phyloP scores from a whole-genome alignment of 2,329 filamentous ascomycete genomes.

The Didymella glomerata region DNA sequence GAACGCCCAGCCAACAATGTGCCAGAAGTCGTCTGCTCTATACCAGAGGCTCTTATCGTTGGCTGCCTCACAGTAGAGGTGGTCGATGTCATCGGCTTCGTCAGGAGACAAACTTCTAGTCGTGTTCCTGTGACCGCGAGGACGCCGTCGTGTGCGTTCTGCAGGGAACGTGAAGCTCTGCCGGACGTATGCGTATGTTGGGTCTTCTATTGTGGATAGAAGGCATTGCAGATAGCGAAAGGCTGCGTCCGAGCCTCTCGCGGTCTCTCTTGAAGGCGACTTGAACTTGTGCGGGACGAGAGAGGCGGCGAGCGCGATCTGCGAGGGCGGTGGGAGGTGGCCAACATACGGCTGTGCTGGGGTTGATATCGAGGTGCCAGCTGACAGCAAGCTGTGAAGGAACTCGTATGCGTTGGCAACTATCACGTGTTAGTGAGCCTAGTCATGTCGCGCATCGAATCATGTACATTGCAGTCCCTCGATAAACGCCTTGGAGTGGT shows the following conservation, averaged over 20 bases:
- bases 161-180: slow-evolving; percentile 73
- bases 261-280: slow-evolving; percentile 66
- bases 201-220: slow-evolving; percentile 70
- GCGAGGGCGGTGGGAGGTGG: slow-evolving; percentile 72
- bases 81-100: slow-evolving; percentile 52
- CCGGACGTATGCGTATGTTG: slow-evolving; percentile 71
- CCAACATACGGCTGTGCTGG: slow-evolving; percentile 55
- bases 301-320: slow-evolving; percentile 80
- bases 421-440: slow-evolving; percentile 21
- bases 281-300: slow-evolving; percentile 85
- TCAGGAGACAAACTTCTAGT: slow-evolving; percentile 38
- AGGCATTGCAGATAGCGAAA: slow-evolving; percentile 75
- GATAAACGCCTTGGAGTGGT: slow-evolving; percentile 50
- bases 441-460: neutral
- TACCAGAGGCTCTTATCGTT: slow-evolving; percentile 74
- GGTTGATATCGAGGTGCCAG: slow-evolving; percentile 45
- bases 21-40: slow-evolving; percentile 88
- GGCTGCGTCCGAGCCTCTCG: slow-evolving; percentile 71
- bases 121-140: slow-evolving; percentile 27
- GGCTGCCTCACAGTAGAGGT: slow-evolving; percentile 60
- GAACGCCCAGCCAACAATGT: slow-evolving; percentile 88
- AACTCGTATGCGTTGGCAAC: slow-evolving; percentile 47
- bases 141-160: slow-evolving; percentile 37
- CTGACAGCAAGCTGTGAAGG: slow-evolving; percentile 45
- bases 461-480: slow-evolving; percentile 45